Base-by-base conservation (phyloP, 176 grass and related monocot genomes). In the Lolium multiflorum region DNA sequence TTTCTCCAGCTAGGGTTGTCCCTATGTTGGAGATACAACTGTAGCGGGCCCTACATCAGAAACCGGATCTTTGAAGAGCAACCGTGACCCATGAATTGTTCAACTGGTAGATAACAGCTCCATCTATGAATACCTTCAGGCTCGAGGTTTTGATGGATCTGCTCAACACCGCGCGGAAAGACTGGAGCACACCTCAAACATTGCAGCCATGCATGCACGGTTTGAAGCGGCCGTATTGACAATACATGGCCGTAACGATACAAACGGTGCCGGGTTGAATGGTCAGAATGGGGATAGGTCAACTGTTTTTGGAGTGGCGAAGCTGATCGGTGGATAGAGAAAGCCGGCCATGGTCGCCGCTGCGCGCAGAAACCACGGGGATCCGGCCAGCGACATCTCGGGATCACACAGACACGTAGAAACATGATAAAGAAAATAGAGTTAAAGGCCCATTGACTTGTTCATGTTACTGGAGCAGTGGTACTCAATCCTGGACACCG, bases 351-450 rank as follows among this genome's bases (percentile, higher is more conserved):
- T 0, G 56, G 81, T 84, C 64, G 20, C 47, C 63, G 12, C 9
- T 26, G 13, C 54, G 15, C 70, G 22, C 88, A 21, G 25, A 31
- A 78, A 89, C 44, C 54, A 63, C 56, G 87, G 65, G 60, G 81
- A 73, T 79, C 74, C 55, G 59, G 72, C 44, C 55, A 62, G 74
- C 56, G 69, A 28, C 39, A 54, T 88, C 65, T 79, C 66, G 66
- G 76, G 78, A 87, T 83, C 89, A 73, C 74, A 72, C 52, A 9
- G 63, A 22, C 43, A 47, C n/a, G 21, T 28, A 71, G 39, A 18
- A 62, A 52, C 15, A 65, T 17, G 11, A 38, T 47, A 39, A 59
- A 13, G 7, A 72, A 71, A 7, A 47, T 24, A 7, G 14, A 7
- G 20, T 70, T 35, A 35, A 56, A 64, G 17, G 8, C 64, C 22